Conservation (phyloP, 495 filamentous ascomycete genomes). For the Cudoniella acicularis region DNA sequence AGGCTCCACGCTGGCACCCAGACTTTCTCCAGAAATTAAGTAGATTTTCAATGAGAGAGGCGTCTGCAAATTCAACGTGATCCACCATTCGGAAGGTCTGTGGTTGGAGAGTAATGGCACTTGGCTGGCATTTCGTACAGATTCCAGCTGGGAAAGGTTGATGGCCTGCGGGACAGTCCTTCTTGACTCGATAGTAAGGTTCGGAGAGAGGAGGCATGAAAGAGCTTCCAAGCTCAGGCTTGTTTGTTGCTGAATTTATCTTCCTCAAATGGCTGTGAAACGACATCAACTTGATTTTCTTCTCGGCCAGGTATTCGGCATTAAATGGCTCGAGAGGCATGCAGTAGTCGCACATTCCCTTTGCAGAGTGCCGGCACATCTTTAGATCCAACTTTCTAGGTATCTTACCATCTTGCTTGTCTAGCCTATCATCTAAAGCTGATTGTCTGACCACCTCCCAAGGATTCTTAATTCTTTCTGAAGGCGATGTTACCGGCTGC, state of each 20-base stretch:
- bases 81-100: constrained; percentile 98
- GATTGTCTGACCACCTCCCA: constrained; percentile 93
- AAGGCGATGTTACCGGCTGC: constrained; percentile 51
- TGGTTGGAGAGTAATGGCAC: constrained; percentile 90
- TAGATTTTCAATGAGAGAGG: constrained; percentile 76
- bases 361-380: constrained; percentile 93
- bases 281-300: constrained; percentile 97
- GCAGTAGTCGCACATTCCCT: constrained; percentile 99
- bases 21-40: constrained; percentile 89
- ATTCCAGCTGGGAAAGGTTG: constrained; percentile 95
- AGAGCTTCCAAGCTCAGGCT: constrained; percentile 82
- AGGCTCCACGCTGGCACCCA: constrained; percentile 75
- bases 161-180: constrained; percentile 89
- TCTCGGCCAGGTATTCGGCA: constrained; percentile 78
- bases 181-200: constrained; percentile 86
- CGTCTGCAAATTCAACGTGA: constrained; percentile 90
- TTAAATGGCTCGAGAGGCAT: constrained; percentile 97
- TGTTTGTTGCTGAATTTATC: constrained; percentile 93
- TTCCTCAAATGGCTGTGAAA: constrained; percentile 95
- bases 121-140: constrained; percentile 97
- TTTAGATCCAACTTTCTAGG: constrained; percentile 67
- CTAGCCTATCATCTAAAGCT: constrained; percentile 75
- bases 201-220: constrained; percentile 96
- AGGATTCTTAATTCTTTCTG: constrained; percentile 73
- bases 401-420: constrained; percentile 93